Percentiles rank a stretch among this genome's conserved stretches.
phyloP scores from a whole-genome alignment of 179 eudicot genomes.

The Gypsophila paniculata region DNA sequence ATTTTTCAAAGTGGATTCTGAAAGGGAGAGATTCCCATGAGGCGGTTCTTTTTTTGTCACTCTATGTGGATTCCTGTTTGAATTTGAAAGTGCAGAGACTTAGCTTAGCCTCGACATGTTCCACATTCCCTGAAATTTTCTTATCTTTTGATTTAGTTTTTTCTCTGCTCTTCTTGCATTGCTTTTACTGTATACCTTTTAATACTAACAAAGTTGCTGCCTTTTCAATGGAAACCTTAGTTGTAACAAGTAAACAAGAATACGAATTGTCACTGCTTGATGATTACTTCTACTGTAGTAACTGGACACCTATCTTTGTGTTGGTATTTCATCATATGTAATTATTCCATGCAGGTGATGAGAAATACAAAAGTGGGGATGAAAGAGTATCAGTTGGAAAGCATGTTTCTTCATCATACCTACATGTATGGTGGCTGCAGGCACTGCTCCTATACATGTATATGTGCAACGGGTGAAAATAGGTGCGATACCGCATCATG shows the following conservation, averaged over 20 bases:
- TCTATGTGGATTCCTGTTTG: neutral
- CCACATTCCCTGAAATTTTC: neutral
- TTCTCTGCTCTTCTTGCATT: neutral
- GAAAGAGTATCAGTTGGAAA: slow-evolving; percentile 95
- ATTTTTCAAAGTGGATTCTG: neutral
- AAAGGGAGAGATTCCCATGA: too few species aligned
- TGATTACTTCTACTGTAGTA: slow-evolving; percentile 3
- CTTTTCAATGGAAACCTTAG: neutral
- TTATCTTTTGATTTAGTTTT: neutral
- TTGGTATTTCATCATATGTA: slow-evolving; percentile 1
- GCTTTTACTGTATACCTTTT: slow-evolving; percentile 2
- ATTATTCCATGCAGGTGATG: slow-evolving; percentile 61
- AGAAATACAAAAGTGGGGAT: slow-evolving; percentile 68
- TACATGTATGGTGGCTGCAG: slow-evolving; percentile 97
- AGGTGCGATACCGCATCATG: slow-evolving; percentile 41
- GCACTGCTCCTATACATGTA: slow-evolving; percentile 95
- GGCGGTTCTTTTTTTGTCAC: neutral
- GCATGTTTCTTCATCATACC: slow-evolving; percentile 86
- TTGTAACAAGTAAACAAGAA: neutral
- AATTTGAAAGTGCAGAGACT: neutral
- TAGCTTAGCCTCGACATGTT: neutral
- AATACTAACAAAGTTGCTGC: neutral
- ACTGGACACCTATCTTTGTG: neutral
- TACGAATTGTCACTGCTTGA: neutral
- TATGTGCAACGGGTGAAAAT: slow-evolving; percentile 89